A percentile compares a stretch with the other conserved stretches of the same genome.
Conservation (phyloP, 1,284 basidiomycete genomes). For the Sanguinoderma infundibulare region DNA sequence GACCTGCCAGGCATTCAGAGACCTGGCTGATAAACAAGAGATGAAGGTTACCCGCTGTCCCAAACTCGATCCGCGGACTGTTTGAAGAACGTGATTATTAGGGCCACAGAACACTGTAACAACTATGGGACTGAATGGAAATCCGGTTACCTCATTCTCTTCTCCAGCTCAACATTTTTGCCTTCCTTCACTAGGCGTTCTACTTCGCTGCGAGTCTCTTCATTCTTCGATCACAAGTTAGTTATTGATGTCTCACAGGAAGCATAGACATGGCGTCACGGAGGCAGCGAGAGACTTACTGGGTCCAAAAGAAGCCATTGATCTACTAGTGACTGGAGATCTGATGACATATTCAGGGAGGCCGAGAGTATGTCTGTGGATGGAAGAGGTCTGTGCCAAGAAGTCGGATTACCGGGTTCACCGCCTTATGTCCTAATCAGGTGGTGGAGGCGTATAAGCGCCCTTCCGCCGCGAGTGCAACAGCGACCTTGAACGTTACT, state of each 20-base stretch:
- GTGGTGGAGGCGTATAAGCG: not conserved
- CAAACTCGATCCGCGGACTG: conserved; percentile 80
- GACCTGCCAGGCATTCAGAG: conserved; percentile 47
- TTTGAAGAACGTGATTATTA: not conserved
- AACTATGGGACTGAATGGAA: not conserved
- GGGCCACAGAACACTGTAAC: not conserved
- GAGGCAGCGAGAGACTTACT: conserved; percentile 35
- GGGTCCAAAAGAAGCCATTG: conserved; percentile 64
- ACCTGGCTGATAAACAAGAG: not conserved
- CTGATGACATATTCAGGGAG: not conserved
- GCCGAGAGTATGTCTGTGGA: not conserved
- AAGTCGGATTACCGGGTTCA: not conserved
- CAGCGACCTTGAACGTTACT: no score
- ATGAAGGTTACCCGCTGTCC: conserved; percentile 70
- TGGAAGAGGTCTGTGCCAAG: not conserved
- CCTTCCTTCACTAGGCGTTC: conserved; percentile 26
- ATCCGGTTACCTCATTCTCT: conserved; percentile 32
- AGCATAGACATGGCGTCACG: not conserved
- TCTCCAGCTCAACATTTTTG: conserved; percentile 31
- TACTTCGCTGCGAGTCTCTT: conserved; percentile 35
- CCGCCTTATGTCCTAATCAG: not conserved
- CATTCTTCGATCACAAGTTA: conserved; percentile 27
- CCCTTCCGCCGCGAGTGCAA: no score
- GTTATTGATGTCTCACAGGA: no score
- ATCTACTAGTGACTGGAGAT: conserved; percentile 47